A percentile compares a stretch with the other conserved stretches of the same genome.
phyloP scores from a whole-genome alignment of 306 rosid genomes.

The Abrus pulchellus region DNA sequence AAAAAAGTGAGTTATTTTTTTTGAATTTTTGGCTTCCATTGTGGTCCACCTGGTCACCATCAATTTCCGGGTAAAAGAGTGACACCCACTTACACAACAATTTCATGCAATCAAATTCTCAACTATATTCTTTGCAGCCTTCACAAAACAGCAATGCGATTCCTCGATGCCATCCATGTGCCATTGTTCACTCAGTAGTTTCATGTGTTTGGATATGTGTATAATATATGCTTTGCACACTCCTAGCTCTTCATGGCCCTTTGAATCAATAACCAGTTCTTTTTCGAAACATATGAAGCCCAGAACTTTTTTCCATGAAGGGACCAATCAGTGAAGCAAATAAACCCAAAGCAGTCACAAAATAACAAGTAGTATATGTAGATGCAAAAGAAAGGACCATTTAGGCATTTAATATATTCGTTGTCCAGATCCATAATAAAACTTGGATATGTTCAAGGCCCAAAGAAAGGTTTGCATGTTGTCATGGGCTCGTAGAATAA shows the following conservation, averaged over 20 bases:
- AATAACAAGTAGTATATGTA: not conserved
- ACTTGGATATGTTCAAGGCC: no score
- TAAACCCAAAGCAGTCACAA: not conserved
- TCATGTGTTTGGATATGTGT: slow-evolving; percentile 22
- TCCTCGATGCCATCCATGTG: slow-evolving; percentile 41
- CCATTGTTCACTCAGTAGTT: slow-evolving; percentile 27
- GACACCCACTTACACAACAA: slow-evolving; percentile 46
- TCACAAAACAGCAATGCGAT: slow-evolving; percentile 46
- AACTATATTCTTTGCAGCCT: slow-evolving; percentile 49
- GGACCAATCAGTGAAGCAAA: not conserved
- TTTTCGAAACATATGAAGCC: not conserved
- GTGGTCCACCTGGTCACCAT: slow-evolving; percentile 65
- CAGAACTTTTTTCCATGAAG: not conserved
- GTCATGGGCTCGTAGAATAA: not conserved
- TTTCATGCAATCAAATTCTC: slow-evolving; percentile 36
- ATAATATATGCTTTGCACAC: not conserved
- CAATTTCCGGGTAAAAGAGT: slow-evolving; percentile 62
- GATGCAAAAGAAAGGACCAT: not conserved
- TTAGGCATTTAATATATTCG: no score
- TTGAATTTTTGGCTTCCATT: not conserved
- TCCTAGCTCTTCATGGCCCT: not conserved
- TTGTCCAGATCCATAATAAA: no score
- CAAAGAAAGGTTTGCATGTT: no score
- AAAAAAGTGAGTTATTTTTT: slow-evolving; percentile 20
- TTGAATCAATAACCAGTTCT: not conserved